These are phyloP conservation scores for Leptographium procerum DNA, from an alignment of 2,329 filamentous ascomycete genomes.

Conservation along the genomic window DNA sequence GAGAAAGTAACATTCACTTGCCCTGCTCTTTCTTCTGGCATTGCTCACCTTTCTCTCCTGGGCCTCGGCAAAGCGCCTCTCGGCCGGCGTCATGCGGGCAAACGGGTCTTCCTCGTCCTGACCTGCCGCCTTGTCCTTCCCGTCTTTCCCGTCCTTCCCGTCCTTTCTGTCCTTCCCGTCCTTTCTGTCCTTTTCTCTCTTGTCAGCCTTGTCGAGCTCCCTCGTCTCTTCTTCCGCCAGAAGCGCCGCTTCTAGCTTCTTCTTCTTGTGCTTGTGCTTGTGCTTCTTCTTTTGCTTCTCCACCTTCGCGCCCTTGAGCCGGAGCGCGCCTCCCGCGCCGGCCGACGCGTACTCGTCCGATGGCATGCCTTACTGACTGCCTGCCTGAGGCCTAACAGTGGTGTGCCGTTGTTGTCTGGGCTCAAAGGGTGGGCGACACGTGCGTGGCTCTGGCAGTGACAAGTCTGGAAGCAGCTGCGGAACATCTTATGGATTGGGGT, in stretches of 20 bases:
- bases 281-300: conserved; percentile 56
- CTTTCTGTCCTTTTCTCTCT: neutral
- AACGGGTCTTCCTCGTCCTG: conserved; percentile 13
- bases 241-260: conserved; percentile 11
- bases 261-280: conserved; percentile 29
- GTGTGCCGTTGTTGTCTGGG: neutral
- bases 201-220: conserved; percentile 11
- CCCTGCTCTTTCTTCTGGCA: neutral
- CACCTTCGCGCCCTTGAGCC: conserved; percentile 67
- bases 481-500: too few species aligned
- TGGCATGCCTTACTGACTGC: conserved; percentile 51
- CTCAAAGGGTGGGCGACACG: too few species aligned
- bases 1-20: neutral
- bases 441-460: too few species aligned
- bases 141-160: conserved; percentile 12
- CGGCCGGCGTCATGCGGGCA: conserved; percentile 69
- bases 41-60: conserved; percentile 55
- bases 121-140: conserved; percentile 17
- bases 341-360: conserved; percentile 61
- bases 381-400: neutral
- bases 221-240: conserved; percentile 13
- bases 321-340: conserved; percentile 62
- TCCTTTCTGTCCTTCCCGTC: conserved; percentile 11
- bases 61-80: conserved; percentile 69
- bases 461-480: too few species aligned